Conservation (phyloP, 2,329 filamentous ascomycete species). For the Thielaviopsis musarum region DNA sequence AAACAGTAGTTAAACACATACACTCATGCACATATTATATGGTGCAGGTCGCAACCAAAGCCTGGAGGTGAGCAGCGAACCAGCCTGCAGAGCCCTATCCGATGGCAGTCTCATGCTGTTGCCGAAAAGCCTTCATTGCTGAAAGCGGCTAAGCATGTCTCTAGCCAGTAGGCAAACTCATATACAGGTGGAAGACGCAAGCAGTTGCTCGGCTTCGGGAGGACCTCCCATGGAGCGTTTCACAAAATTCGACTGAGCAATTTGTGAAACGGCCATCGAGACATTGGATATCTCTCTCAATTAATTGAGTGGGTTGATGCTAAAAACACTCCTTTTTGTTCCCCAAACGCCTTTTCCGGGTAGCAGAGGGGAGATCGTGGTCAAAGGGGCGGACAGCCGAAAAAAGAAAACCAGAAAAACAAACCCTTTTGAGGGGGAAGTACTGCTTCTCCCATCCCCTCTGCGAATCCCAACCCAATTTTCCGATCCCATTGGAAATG, state of each 20-base stretch:
- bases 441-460: background rate
- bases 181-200: constrained; percentile 3
- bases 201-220: constrained; percentile 38
- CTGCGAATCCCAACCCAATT: background rate
- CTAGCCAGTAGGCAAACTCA: background rate
- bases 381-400: background rate
- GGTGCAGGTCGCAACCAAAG: constrained; percentile 12
- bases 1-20: background rate
- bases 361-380: background rate
- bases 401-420: background rate
- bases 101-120: background rate
- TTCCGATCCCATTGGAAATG: constrained; percentile 1
- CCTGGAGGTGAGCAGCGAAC: constrained; percentile 7
- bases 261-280: constrained; percentile 59
- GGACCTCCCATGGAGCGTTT: constrained; percentile 61
- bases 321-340: constrained; percentile 10
- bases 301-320: constrained; percentile 10
- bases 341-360: constrained; percentile 15
- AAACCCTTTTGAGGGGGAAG: constrained; percentile 4
- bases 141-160: background rate
- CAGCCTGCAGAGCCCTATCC: background rate
- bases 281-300: constrained; percentile 30
- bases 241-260: constrained; percentile 31
- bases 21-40: constrained; percentile 3
- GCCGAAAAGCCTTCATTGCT: background rate